A percentile compares a stretch with the other conserved stretches of the same genome.
These are phyloP conservation scores for Clarireedia homoeocarpa DNA, from an alignment of 2,329 filamentous ascomycete species.

Conservation along the genomic window DNA sequence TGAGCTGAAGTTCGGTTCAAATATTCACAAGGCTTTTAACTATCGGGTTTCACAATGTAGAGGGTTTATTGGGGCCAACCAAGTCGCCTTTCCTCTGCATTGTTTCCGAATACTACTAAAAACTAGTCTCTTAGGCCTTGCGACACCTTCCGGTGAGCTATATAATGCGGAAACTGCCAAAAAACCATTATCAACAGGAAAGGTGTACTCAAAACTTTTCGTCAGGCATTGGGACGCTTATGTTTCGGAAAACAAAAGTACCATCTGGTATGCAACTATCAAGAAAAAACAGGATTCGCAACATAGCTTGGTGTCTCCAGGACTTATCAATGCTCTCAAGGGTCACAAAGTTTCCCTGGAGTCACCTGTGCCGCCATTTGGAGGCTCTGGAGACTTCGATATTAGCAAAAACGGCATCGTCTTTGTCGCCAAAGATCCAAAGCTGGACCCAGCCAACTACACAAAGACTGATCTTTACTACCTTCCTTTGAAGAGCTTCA, in stretches of 20 bases:
- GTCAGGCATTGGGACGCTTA: slow-evolving; percentile 82
- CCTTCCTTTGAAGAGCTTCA: slow-evolving; percentile 55
- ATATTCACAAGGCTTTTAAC: no score
- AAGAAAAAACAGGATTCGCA: slow-evolving; percentile 25
- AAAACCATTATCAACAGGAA: slow-evolving; percentile 55
- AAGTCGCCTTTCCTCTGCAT: not conserved
- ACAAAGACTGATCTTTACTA: slow-evolving; percentile 80
- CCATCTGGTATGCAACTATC: slow-evolving; percentile 66
- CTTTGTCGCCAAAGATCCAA: slow-evolving; percentile 69
- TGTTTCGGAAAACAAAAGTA: slow-evolving; percentile 57
- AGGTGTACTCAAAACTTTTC: slow-evolving; percentile 67
- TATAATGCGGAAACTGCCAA: slow-evolving; percentile 56
- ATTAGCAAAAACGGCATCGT: slow-evolving; percentile 57
- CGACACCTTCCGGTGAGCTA: slow-evolving; percentile 60
- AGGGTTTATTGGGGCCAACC: no score
- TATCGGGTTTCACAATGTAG: no score
- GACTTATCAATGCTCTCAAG: slow-evolving; percentile 55
- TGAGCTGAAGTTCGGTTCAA: no score
- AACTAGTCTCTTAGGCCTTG: slow-evolving; percentile 38
- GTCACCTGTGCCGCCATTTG: slow-evolving; percentile 69
- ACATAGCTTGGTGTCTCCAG: slow-evolving; percentile 32
- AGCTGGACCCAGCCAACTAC: slow-evolving; percentile 61
- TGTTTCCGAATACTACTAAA: not conserved
- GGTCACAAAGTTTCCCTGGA: slow-evolving; percentile 40
- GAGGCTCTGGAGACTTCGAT: slow-evolving; percentile 74